Evolutionary conservation across 164 flowering plant species (phyloP).

Genomic region (Brasenia schreberi): DNA sequence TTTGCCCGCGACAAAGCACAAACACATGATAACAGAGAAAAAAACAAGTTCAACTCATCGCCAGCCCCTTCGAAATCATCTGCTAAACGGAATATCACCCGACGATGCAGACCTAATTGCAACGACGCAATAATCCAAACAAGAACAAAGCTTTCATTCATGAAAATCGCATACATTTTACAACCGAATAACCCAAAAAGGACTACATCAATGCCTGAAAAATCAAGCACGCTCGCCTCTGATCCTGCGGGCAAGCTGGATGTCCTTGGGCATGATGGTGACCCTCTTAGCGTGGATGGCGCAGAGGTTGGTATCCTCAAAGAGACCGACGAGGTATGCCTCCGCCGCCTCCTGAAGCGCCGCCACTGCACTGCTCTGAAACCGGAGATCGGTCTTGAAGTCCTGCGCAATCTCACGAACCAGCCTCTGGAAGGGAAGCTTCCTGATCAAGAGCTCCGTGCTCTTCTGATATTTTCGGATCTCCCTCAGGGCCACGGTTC

Average conservation of each 20-base stretch:
- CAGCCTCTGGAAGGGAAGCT: slow-evolving; percentile 10
- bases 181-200: too few species aligned
- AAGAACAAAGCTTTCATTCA: too few species aligned
- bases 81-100: too few species aligned
- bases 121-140: too few species aligned
- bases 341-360: slow-evolving; percentile 13
- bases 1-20: too few species aligned
- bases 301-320: slow-evolving; percentile 12
- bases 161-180: too few species aligned
- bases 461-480: slow-evolving; percentile 11
- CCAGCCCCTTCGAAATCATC: too few species aligned
- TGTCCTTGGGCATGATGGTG: slow-evolving; percentile 12
- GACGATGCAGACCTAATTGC: too few species aligned
- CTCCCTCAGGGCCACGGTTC: slow-evolving; percentile 9
- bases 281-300: slow-evolving; percentile 14
- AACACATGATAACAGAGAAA: too few species aligned
- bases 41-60: too few species aligned
- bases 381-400: slow-evolving; percentile 11
- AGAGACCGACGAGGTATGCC: slow-evolving; percentile 9
- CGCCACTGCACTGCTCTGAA: slow-evolving; percentile 8
- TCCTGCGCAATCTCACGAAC: slow-evolving; percentile 11
- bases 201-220: too few species aligned
- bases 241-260: slow-evolving; percentile 10
- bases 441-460: slow-evolving; percentile 9
- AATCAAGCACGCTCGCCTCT: slow-evolving; percentile 9